Evolutionary conservation across 495 filamentous ascomycete genomes (phyloP), one percentile per base, ranked within the genome.

Genomic region (Aspergillus incahuasiensis): DNA sequence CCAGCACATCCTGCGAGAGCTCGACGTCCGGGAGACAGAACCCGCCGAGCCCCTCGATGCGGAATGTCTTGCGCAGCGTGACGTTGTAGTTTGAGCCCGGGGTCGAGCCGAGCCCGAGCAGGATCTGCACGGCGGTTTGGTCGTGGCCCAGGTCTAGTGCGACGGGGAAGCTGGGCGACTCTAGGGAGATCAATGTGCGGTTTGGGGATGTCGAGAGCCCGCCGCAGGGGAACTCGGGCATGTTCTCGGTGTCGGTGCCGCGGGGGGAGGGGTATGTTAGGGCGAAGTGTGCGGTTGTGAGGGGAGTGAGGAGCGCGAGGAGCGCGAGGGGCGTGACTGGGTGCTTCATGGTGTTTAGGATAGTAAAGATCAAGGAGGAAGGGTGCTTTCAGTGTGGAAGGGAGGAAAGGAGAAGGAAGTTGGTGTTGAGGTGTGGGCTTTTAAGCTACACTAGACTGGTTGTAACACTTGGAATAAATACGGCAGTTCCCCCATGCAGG

Each of bases 201-300:
- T 69, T 71, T n/a, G 60, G 52, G 8, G 72, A 77, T 21, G 77
- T 71, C 9, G 71, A 71, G 54, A 76, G 68, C 34, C 79, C 78
- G 46, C 85, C 83, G 63, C 85, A 88, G 40, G 84, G 85, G 58
- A 80, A 80, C 13, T 62, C 68, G 55, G 52, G 35, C 50, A 83
- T 72, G 4, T 61, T 70, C 50, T 77, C 74, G 41, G 82, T 77
- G 48, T 80, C 64, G 60, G 78, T 76, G 19, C 82, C 85, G 32
- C 82, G 79, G 45, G 74, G 68, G 7, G 75, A 51, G 2, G 85
- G 85, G 57, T 73, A 87, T 35, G 68, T 59, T 54, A 88, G 78
- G 5, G 70, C 62, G 74, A 87, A 87, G 65, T 88, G 85, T 9
- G 85, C 84, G 44, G 74, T 66, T 18, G 68, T 69, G 28, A 82